Percentiles rank a stretch among this genome's conserved stretches.
Conservation (phyloP, 2,329 filamentous ascomycete species). For the Emmonsia crescens region DNA sequence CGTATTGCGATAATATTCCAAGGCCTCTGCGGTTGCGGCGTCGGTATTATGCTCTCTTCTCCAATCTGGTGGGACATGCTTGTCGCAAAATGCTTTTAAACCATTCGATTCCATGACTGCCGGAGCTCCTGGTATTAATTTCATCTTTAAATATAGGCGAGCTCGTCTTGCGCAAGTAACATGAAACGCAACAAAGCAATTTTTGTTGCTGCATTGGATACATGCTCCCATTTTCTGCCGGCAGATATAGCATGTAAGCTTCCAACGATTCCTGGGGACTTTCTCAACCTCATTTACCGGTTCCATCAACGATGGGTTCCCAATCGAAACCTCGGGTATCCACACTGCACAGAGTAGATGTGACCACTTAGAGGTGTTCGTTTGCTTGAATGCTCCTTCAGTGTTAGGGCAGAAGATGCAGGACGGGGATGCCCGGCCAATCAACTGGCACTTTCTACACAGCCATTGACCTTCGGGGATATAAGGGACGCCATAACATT, state of each 20-base stretch:
- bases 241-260: conserved; percentile 89
- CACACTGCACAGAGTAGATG: conserved; percentile 95
- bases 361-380: conserved; percentile 90
- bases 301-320: conserved; percentile 96
- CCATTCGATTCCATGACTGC: conserved; percentile 70
- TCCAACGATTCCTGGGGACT: conserved; percentile 90
- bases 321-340: conserved; percentile 94
- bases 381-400: conserved; percentile 97
- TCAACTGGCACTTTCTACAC: conserved; percentile 90
- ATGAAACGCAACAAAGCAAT: conserved; percentile 93
- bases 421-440: conserved; percentile 81
- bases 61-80: conserved; percentile 85
- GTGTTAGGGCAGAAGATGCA: conserved; percentile 98
- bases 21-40: conserved; percentile 67
- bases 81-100: conserved; percentile 91
- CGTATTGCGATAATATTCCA: conserved; percentile 76
- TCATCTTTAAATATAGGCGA: conserved; percentile 89
- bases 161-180: conserved; percentile 88
- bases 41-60: conserved; percentile 75
- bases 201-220: conserved; percentile 96
- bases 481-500: conserved; percentile 97
- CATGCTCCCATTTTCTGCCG: conserved; percentile 96
- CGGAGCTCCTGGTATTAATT: conserved; percentile 69
- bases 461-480: conserved; percentile 98
- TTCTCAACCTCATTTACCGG: conserved; percentile 97